These are phyloP conservation scores for Lineolata rhizophorae DNA, from an alignment of 495 filamentous ascomycete species.

Conservation along the genomic window DNA sequence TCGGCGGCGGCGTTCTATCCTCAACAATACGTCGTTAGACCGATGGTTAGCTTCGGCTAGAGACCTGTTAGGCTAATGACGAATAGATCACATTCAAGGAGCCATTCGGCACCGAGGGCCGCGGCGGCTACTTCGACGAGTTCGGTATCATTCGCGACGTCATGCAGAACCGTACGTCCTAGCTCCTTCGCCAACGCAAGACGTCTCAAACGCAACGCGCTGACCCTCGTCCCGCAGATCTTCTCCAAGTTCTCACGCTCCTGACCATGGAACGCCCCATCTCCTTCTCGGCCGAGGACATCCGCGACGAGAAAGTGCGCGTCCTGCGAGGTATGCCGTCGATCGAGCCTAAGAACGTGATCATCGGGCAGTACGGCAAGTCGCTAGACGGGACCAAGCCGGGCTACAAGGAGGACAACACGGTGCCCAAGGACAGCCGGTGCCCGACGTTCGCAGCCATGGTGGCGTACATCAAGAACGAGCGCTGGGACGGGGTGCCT, in stretches of 20 bases:
- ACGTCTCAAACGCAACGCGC: too few species aligned
- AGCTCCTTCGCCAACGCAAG: too few species aligned
- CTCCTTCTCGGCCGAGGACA: constrained; percentile 94
- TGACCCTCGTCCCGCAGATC: constrained; percentile 25
- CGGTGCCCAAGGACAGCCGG: constrained; percentile 87
- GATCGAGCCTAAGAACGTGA: constrained; percentile 99
- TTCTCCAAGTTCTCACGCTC: constrained; percentile 88
- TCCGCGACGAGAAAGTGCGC: constrained; percentile 96
- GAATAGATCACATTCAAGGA: constrained; percentile 90
- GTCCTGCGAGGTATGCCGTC: constrained; percentile 83
- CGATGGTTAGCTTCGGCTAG: too few species aligned
- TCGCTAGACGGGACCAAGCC: constrained; percentile 95
- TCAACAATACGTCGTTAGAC: too few species aligned
- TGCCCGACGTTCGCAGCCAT: constrained; percentile 97
- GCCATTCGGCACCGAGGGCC: constrained; percentile 97
- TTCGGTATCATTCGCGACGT: constrained; percentile 99
- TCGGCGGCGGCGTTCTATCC: too few species aligned
- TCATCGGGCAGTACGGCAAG: constrained; percentile 96
- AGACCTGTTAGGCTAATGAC: not conserved
- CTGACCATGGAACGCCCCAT: constrained; percentile 97
- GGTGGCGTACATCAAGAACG: constrained; percentile 97
- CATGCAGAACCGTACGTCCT: constrained; percentile 30
- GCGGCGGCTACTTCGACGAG: constrained; percentile 98
- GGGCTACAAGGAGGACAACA: constrained; percentile 95
- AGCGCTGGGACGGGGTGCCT: constrained; percentile 97